Conservation (phyloP, 176 grass and related monocot genomes). For the Ampelocalamus luodianensis region DNA sequence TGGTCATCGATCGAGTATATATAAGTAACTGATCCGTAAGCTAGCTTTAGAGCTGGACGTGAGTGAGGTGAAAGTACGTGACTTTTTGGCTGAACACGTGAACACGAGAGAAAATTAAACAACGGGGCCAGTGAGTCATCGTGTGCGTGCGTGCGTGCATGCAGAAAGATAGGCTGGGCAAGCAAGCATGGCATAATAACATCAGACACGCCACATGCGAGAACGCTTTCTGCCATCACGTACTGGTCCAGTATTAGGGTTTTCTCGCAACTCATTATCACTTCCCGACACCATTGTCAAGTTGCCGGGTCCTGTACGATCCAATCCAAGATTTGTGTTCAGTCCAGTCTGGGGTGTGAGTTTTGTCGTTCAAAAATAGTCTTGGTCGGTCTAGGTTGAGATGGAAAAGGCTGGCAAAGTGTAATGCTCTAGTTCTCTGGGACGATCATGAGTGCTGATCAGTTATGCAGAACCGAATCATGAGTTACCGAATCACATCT, state of each 20-base stretch:
- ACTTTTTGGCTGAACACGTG: not conserved
- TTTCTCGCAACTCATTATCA: not conserved
- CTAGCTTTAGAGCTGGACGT: not conserved
- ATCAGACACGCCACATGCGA: not conserved
- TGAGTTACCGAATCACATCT: not conserved
- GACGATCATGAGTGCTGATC: not conserved
- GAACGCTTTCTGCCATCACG: conserved; percentile 1
- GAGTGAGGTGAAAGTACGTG: not conserved
- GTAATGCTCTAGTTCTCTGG: not conserved
- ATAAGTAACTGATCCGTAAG: not conserved
- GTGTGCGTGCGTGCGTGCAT: not conserved
- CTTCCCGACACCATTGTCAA: not conserved
- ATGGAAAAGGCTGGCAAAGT: not conserved
- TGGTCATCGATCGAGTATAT: not conserved
- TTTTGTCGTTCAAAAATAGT: not conserved
- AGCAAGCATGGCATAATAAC: not conserved
- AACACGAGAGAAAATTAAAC: not conserved
- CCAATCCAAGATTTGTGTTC: not conserved
- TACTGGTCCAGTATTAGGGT: not conserved
- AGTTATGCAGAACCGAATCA: not conserved
- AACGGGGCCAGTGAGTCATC: not conserved
- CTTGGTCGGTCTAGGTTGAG: not conserved
- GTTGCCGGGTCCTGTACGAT: not conserved
- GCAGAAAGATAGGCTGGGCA: not conserved
- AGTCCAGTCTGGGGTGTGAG: not conserved